phyloP scores from a whole-genome alignment of 805 yeast species.

The Monosporozyma siamensis region DNA sequence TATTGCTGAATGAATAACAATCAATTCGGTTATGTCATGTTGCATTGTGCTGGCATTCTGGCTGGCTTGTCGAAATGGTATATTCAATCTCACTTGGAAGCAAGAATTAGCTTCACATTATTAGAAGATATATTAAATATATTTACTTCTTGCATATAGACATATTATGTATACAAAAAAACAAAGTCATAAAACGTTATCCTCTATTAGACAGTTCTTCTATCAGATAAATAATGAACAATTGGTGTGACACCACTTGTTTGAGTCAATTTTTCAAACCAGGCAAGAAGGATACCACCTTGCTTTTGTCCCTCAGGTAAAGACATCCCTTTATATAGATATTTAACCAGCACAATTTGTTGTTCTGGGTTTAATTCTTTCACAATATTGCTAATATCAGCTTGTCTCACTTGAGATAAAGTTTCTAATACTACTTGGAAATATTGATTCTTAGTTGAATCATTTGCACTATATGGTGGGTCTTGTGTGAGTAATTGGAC shows the following conservation, averaged over 20 bases:
- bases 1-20: no score
- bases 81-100: no score
- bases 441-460: slow-evolving; percentile 36
- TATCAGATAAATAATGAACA: slow-evolving; percentile 76
- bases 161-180: no score
- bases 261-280: slow-evolving; percentile 89
- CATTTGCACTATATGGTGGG: slow-evolving; percentile 80
- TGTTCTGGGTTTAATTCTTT: slow-evolving; percentile 51
- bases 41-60: no score
- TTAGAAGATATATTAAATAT: no score
- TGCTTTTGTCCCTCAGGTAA: slow-evolving; percentile 69
- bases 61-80: no score
- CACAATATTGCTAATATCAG: slow-evolving; percentile 58
- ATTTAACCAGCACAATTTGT: slow-evolving; percentile 71
- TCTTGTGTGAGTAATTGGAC: slow-evolving; percentile 50
- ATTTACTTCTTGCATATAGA: no score
- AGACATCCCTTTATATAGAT: slow-evolving; percentile 78
- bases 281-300: slow-evolving; percentile 75
- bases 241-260: slow-evolving; percentile 82
- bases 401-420: slow-evolving; percentile 54
- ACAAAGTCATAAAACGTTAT: no score
- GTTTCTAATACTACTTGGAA: slow-evolving; percentile 57
- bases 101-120: no score
- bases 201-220: slow-evolving; percentile 69
- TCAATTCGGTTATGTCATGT: no score